phyloP scores from a whole-genome alignment of 2,329 filamentous ascomycete genomes.

The Xylaria sp. region DNA sequence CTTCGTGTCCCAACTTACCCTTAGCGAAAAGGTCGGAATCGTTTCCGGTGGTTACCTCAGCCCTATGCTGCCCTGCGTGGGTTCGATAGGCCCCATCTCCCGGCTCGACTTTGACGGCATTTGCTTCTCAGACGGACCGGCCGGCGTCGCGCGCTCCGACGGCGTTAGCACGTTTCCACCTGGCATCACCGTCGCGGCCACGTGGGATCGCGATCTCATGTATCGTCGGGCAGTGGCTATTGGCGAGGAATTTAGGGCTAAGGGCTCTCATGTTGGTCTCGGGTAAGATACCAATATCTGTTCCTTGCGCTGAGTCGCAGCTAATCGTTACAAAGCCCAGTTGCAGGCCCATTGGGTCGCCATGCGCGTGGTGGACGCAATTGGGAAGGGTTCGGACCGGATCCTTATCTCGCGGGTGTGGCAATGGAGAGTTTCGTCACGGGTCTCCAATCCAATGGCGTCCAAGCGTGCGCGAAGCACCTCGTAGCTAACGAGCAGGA shows the following conservation, averaged over 20 bases:
- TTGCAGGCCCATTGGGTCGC: slow-evolving; percentile 57
- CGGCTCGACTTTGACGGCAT: slow-evolving; percentile 78
- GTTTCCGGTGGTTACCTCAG: slow-evolving; percentile 10
- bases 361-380: slow-evolving; percentile 66
- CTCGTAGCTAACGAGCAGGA: slow-evolving; percentile 76
- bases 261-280: slow-evolving; percentile 75
- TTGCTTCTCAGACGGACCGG: slow-evolving; percentile 84
- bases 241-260: slow-evolving; percentile 73
- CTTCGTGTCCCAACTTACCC: slow-evolving; percentile 18
- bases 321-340: slow-evolving; percentile 43
- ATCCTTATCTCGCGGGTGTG: slow-evolving; percentile 67
- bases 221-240: slow-evolving; percentile 79
- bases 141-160: slow-evolving; percentile 82
- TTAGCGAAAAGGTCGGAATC: slow-evolving; percentile 14
- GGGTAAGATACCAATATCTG: slow-evolving; percentile 55
- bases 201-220: slow-evolving; percentile 87
- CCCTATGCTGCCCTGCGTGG: slow-evolving; percentile 12
- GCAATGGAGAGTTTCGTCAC: slow-evolving; percentile 63
- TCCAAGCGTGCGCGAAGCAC: slow-evolving; percentile 58
- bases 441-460: slow-evolving; percentile 52
- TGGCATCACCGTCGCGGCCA: slow-evolving; percentile 85
- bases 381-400: slow-evolving; percentile 73
- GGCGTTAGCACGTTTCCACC: slow-evolving; percentile 86
- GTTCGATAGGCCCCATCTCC: slow-evolving; percentile 69
- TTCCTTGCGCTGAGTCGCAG: neutral